Evolutionary conservation across 2,329 filamentous ascomycete genomes (phyloP), one percentile per base, ranked within the genome.

Genomic region (Venturia aucupariae): DNA sequence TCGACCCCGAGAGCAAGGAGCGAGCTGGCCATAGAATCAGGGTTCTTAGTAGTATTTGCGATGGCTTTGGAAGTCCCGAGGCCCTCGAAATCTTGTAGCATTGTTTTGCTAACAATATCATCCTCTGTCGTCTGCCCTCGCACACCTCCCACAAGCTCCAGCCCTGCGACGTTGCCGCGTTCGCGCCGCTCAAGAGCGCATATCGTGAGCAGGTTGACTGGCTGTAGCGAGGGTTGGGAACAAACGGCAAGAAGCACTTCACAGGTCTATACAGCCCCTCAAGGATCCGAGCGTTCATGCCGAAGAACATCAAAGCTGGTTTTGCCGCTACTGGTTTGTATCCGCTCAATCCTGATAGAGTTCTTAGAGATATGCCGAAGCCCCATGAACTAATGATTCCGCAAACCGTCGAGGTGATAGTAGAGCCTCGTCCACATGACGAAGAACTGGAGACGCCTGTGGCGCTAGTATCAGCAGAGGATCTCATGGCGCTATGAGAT

Each of bases 91-190:
- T 61, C 5, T 13, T 51, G 24, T 5, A 39, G 6, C 51, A 6
- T 39, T 61, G 35, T n/a, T 61, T 39, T 57, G 54, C 4, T 5
- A 72, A 75, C 61, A 72, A 72, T 41, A 75, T 75, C 54, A 67
- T 71, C 42, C 66, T 75, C n/a, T 74, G 68, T 66, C 70, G 70
- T 66, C 64, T 75, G 35, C 70, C 71, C 54, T 69, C 69, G 44
- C 68, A 71, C 62, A 67, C 68, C 30, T 69, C 70, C 64, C 41
- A 75, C 61, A 67, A 69, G 55, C 67, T 71, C 15, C 66, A 73
- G 65, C 71, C 71, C 51, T 72, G 68, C 67, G 65, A 71, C 51
- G 60, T 68, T 60, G 60, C 35, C 65, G 62, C 66, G 11, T 71
- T 72, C 61, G 67, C 24, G 0, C 67, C 69, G 0, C 48, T 72